These are phyloP conservation scores for Trametes elegans DNA, from an alignment of 768 basidiomycete species.

Conservation along the genomic window DNA sequence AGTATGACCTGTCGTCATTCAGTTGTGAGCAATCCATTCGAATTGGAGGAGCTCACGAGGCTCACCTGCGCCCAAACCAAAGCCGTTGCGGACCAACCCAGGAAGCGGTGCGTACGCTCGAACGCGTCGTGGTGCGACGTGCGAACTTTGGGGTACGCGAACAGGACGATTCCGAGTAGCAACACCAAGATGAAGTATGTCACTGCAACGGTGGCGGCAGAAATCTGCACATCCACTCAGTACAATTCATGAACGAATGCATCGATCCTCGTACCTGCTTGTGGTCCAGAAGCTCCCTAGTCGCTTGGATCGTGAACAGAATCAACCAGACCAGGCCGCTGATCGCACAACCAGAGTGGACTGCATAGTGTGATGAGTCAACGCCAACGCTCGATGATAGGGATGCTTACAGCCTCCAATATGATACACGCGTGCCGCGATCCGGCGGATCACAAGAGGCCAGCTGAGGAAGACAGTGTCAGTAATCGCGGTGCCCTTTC, in stretches of 20 bases:
- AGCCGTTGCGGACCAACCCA: constrained; percentile 52
- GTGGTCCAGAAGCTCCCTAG: constrained; percentile 42
- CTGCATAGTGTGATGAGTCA: constrained; percentile 14
- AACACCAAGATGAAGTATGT: constrained; percentile 51
- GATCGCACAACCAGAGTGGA: constrained; percentile 58
- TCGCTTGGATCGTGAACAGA: constrained; percentile 49
- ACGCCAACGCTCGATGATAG: constrained; percentile 37
- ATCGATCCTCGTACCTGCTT: constrained; percentile 35
- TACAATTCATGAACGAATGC: constrained; percentile 39
- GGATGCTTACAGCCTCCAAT: constrained; percentile 45
- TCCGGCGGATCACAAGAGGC: constrained; percentile 52
- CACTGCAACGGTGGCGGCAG: constrained; percentile 45
- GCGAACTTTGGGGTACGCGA: constrained; percentile 51
- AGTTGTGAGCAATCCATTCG: no score
- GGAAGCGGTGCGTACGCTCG: constrained; percentile 55
- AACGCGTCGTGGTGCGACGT: constrained; percentile 49
- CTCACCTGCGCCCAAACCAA: constrained; percentile 56
- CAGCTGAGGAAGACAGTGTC: constrained; percentile 40
- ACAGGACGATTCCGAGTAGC: constrained; percentile 46
- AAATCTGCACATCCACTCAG: constrained; percentile 39
- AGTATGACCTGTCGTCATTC: constrained; percentile 49
- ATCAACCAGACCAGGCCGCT: constrained; percentile 54
- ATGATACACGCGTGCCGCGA: constrained; percentile 56
- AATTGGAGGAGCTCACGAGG: no score
- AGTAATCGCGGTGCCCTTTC: neutral